phyloP scores from a whole-genome alignment of 2,329 filamentous ascomycete genomes.

The Sporothrix luriei region DNA sequence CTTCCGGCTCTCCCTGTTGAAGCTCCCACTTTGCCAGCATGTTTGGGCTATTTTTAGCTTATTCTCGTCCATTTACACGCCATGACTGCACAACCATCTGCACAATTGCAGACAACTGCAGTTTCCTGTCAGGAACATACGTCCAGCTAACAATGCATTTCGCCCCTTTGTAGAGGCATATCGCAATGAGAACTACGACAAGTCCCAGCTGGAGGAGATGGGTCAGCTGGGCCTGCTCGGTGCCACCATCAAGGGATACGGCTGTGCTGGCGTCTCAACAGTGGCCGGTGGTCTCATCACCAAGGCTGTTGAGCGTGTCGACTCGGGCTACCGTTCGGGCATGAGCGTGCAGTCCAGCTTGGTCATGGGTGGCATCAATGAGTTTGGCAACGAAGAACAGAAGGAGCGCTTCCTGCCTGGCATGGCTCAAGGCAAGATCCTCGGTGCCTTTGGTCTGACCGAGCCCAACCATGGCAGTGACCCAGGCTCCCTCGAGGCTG shows the following conservation, averaged over 20 bases:
- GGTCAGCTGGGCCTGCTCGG: slow-evolving; percentile 79
- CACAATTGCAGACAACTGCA: not conserved
- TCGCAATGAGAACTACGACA: slow-evolving; percentile 79
- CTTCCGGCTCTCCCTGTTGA: slow-evolving; percentile 1
- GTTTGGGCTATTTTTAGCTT: not conserved
- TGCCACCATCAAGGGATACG: slow-evolving; percentile 80
- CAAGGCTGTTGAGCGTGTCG: slow-evolving; percentile 81
- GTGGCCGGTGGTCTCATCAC: slow-evolving; percentile 83
- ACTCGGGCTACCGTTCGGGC: slow-evolving; percentile 81
- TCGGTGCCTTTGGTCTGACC: slow-evolving; percentile 82
- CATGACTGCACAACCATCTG: not conserved
- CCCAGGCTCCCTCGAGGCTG: slow-evolving; percentile 81
- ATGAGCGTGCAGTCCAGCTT: slow-evolving; percentile 88
- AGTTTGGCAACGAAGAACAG: slow-evolving; percentile 76
- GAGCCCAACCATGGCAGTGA: slow-evolving; percentile 89
- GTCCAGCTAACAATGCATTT: slow-evolving; percentile 6
- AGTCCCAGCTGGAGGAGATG: slow-evolving; percentile 80
- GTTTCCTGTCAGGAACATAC: not conserved
- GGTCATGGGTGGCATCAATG: slow-evolving; percentile 82
- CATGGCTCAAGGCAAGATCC: slow-evolving; percentile 73
- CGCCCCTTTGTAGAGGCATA: slow-evolving; percentile 47
- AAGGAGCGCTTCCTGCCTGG: slow-evolving; percentile 77
- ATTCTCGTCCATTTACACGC: not conserved
- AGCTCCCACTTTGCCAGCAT: slow-evolving; percentile 18
- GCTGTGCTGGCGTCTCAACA: slow-evolving; percentile 77